Evolutionary conservation across 495 filamentous ascomycete genomes (phyloP), one percentile per base, ranked within the genome.

Genomic region (Xeromyces bisporus): DNA sequence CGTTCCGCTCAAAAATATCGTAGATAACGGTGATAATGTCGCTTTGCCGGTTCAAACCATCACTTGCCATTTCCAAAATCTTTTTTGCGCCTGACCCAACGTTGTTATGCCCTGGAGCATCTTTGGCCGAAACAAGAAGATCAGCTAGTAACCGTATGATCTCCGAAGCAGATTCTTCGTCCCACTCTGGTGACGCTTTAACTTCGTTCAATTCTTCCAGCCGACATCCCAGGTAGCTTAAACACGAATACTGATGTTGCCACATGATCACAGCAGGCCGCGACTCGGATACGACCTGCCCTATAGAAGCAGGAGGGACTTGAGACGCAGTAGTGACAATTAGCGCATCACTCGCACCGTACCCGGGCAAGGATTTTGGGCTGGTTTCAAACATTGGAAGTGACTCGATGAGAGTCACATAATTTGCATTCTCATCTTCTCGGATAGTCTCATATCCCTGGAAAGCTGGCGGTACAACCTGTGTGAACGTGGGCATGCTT

Each of bases 391-490:
- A 43, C 58, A 64, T 62, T 15, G 55, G 53, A 3, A 65, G 44
- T 15, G 58, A 37, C 21, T 57, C 43, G 18, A 48, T 43, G 16
- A 65, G 45, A n/a, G 49, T 47, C 7, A 65, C 60, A 32, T 51
- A 66, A 40, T 84, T 82, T 20, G 67, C 68, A 41, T 89, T 82
- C 28, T 92, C 83, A 39, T 93, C 83, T 45, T 93, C 85, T 23
- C 73, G 69, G 16, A 77, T 69, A 3, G 77, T 71, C 34, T 74
- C 64, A 43, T 92, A 93, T 7, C 66, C 73, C 16, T 51, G 56
- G 42, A 79, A 92, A 27, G 60, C 48, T 0, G 61, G 44, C 18
- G 80, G 73, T 8, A 91, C 51, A 10, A 64, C 55, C 33, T 85
- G 70, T 7, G 87, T 93, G 37, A 92, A 74, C 4, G 67, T 73